A percentile compares a stretch with the other conserved stretches of the same genome.
Conservation (phyloP, 768 basidiomycete genomes). For the Multifurca ochricompacta region DNA sequence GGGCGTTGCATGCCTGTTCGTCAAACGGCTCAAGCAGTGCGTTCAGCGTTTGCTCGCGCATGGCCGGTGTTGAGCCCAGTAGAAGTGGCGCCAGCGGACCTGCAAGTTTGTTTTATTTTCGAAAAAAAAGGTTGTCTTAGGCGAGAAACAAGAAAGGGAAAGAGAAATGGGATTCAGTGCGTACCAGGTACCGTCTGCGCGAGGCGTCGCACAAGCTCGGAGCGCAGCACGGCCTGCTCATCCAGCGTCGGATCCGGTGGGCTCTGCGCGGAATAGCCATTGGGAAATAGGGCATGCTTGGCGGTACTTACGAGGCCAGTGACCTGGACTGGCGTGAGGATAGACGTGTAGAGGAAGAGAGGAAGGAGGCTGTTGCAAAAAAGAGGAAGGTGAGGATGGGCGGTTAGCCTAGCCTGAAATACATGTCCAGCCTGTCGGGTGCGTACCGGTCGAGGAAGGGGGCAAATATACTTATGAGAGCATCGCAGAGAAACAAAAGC, state of each 20-base stretch:
- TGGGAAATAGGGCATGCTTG: slow-evolving; percentile 77
- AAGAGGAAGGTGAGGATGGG: neutral
- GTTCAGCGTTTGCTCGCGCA: slow-evolving; percentile 35
- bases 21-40: slow-evolving; percentile 54
- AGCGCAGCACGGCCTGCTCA: slow-evolving; percentile 57
- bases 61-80: slow-evolving; percentile 45
- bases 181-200: slow-evolving; percentile 37
- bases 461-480: slow-evolving; percentile 40
- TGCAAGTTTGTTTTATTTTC: too few relatives aligned
- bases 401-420: neutral
- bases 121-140: neutral
- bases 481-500: slow-evolving; percentile 37
- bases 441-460: slow-evolving; percentile 55
- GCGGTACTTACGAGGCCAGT: slow-evolving; percentile 45
- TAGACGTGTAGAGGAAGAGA: slow-evolving; percentile 48
- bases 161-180: slow-evolving; percentile 12
- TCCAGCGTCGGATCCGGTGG: slow-evolving; percentile 69
- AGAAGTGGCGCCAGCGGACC: slow-evolving; percentile 42
- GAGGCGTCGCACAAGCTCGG: slow-evolving; percentile 34
- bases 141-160: neutral
- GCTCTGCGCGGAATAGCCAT: slow-evolving; percentile 74
- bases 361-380: slow-evolving; percentile 57
- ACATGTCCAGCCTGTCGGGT: too few relatives aligned
- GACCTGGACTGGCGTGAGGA: slow-evolving; percentile 47
- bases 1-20: slow-evolving; percentile 65